These are phyloP conservation scores for Monilinia vaccinii-corymbosi DNA, from an alignment of 2,329 filamentous ascomycete genomes.

Conservation along the genomic window DNA sequence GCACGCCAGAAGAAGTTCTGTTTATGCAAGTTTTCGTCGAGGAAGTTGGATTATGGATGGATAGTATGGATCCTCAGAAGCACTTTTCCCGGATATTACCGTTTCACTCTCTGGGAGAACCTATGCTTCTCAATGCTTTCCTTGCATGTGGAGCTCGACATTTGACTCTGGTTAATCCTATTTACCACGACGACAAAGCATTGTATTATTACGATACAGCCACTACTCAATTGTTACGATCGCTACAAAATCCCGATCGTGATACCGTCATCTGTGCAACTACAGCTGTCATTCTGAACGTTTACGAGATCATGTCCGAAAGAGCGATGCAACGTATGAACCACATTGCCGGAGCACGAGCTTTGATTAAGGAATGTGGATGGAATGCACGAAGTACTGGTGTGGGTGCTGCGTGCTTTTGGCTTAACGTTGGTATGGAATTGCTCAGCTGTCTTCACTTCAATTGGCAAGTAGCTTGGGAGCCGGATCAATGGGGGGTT, in stretches of 20 bases:
- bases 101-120: slow-evolving; percentile 69
- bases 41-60: slow-evolving; percentile 90
- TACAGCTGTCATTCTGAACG: slow-evolving; percentile 79
- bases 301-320: slow-evolving; percentile 89
- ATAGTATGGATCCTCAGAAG: slow-evolving; percentile 75
- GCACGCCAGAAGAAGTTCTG: slow-evolving; percentile 67
- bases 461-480: slow-evolving; percentile 80
- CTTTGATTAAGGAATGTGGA: slow-evolving; percentile 78
- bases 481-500: slow-evolving; percentile 83
- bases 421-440: slow-evolving; percentile 87
- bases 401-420: slow-evolving; percentile 82
- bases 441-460: slow-evolving; percentile 80
- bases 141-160: slow-evolving; percentile 83
- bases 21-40: slow-evolving; percentile 91
- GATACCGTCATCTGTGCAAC: slow-evolving; percentile 79
- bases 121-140: slow-evolving; percentile 83
- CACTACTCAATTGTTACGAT: slow-evolving; percentile 66
- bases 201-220: slow-evolving; percentile 79
- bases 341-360: slow-evolving; percentile 76
- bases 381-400: slow-evolving; percentile 77
- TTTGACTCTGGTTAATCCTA: slow-evolving; percentile 59
- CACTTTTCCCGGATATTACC: slow-evolving; percentile 83
- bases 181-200: slow-evolving; percentile 68
- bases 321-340: slow-evolving; percentile 73
- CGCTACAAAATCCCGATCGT: slow-evolving; percentile 74